Evolutionary conservation across 2,329 filamentous ascomycete genomes (phyloP), one percentile per base, ranked within the genome.

Genomic region (Fusarium multiceps): DNA sequence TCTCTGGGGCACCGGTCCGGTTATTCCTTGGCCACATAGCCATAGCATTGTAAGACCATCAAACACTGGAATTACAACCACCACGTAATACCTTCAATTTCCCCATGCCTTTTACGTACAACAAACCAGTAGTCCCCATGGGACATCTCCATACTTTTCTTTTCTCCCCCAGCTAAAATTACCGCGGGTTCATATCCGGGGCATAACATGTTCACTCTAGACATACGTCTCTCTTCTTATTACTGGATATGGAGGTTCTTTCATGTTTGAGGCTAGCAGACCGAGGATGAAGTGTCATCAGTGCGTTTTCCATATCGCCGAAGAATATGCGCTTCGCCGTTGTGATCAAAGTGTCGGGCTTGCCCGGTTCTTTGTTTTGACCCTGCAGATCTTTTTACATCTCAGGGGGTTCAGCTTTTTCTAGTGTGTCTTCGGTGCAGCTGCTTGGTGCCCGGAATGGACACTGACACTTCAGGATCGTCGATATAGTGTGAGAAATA

Each of bases 91-190:
- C 28, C 30, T 54, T 50, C 57, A 55, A 40, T 51, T 55, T 59
- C 46, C 55, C 59, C 47, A 27, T 51, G 47, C 40, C 61, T 54
- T 68, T 72, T 74, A 74, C 72, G 72, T 74, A 74, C 72, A 74
- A 70, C 40, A 68, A 56, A 62, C 67, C 51, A 59, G 20, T 63
- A 55, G 57, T 69, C 65, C 72, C 72, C 72, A 55, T 70, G 69
- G 72, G 72, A 74, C 59, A 69, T 46, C 53, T 68, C 58, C 56
- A 61, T 65, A 43, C 32, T 51, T 25, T 50, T 23, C 47, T 18
- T 25, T 37, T 37, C 51, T 45, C 50, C 70, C 66, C 66, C 60
- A 63, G 47, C 46, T 37, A 37, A 62, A 55, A 51, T 63, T 48
- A 42, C 42, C 42, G 49, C 56, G 57, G 51, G 50, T 34, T 56